These are phyloP conservation scores for Aspergillus novoparasiticus DNA, from an alignment of 2,329 filamentous ascomycete genomes.

Conservation along the genomic window DNA sequence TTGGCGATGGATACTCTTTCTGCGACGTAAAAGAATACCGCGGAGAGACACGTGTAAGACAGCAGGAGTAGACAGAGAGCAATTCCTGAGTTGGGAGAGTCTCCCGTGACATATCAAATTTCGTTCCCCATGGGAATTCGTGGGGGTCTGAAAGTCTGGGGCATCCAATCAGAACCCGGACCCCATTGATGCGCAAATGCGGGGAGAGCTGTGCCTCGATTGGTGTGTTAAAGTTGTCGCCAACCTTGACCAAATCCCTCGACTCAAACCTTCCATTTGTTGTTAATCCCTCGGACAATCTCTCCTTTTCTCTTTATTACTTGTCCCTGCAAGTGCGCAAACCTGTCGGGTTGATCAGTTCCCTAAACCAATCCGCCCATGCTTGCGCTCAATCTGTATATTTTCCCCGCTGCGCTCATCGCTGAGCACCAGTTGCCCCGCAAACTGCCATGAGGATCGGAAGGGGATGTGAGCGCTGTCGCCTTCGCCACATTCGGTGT, in stretches of 20 bases:
- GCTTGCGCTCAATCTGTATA: slow-evolving; percentile 6
- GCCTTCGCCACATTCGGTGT: slow-evolving; percentile 40
- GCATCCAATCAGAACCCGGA: background rate
- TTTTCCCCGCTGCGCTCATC: slow-evolving; percentile 14
- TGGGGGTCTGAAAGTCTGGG: background rate
- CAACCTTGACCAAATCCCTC: background rate
- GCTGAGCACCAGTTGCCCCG: slow-evolving; percentile 12
- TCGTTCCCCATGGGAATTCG: background rate
- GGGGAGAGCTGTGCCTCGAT: slow-evolving; percentile 6
- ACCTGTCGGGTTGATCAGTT: slow-evolving; percentile 4
- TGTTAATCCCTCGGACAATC: background rate
- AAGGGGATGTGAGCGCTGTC: slow-evolving; percentile 38
- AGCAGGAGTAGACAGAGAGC: background rate
- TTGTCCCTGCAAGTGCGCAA: background rate
- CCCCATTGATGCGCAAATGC: background rate
- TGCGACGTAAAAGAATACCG: background rate
- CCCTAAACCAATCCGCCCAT: slow-evolving; percentile 10
- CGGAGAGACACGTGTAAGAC: background rate
- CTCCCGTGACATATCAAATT: no score
- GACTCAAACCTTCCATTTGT: background rate
- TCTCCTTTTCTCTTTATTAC: background rate
- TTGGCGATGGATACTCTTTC: background rate
- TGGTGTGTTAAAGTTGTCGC: slow-evolving; percentile 2
- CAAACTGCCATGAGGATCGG: slow-evolving; percentile 34
- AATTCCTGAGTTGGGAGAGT: background rate